Conservation (phyloP, 2,329 filamentous ascomycete species). For the Pseudogymnoascus sp. region DNA sequence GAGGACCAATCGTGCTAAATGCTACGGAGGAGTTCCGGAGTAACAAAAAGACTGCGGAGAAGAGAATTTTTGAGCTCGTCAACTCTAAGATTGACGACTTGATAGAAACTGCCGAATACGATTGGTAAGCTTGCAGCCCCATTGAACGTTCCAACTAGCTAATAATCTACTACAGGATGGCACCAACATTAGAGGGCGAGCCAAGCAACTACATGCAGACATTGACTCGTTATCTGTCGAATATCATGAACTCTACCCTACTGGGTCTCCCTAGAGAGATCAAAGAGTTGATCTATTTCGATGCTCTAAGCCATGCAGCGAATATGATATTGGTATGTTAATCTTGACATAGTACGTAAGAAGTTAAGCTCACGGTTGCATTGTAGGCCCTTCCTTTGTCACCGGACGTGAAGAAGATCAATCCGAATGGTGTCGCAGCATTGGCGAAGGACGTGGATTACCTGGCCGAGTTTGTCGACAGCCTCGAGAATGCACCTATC, state of each 20-base stretch:
- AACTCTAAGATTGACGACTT: conserved; percentile 98
- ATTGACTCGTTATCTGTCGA: conserved; percentile 81
- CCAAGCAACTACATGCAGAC: conserved; percentile 95
- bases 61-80: conserved; percentile 95
- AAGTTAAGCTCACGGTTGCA: neutral
- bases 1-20: conserved; percentile 67
- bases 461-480: conserved; percentile 76
- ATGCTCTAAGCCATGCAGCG: conserved; percentile 83
- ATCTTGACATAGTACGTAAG: neutral
- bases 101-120: conserved; percentile 93
- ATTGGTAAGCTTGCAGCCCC: conserved; percentile 55
- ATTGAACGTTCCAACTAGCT: conserved; percentile 1
- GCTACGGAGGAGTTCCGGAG: conserved; percentile 80
- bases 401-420: conserved; percentile 73
- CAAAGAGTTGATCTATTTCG: conserved; percentile 96
- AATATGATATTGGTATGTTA: conserved; percentile 64
- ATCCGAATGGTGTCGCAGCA: conserved; percentile 72
- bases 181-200: conserved; percentile 53
- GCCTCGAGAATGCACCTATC: conserved; percentile 75
- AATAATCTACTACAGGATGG: conserved; percentile 35
- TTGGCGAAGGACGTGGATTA: conserved; percentile 78
- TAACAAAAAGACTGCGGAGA: conserved; percentile 93
- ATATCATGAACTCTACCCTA: conserved; percentile 93
- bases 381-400: conserved; percentile 42
- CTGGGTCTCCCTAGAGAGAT: conserved; percentile 90